Evolutionary conservation across 139 green algal species (phyloP).

Genomic region (Monoraphidium neglectum): DNA sequence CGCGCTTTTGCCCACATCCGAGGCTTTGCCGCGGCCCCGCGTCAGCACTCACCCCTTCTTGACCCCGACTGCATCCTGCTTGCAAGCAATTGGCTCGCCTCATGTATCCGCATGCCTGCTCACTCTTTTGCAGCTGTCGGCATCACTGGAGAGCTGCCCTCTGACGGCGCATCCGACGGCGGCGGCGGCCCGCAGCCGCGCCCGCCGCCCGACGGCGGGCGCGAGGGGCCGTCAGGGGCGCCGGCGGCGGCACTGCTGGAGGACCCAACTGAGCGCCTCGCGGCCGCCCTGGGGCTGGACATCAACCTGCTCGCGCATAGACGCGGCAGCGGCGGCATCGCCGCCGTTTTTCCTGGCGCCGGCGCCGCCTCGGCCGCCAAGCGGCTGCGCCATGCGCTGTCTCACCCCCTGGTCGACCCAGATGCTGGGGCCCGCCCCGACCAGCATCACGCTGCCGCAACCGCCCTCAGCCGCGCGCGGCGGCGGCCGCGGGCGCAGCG

Average conservation of each 20-base stretch:
- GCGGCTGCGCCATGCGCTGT: slow-evolving; percentile 18
- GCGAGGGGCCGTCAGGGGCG: too few species aligned
- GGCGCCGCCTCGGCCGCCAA: not conserved
- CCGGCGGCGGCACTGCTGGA: too few species aligned
- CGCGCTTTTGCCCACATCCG: too few species aligned
- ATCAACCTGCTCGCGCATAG: slow-evolving; percentile 23
- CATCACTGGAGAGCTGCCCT: slow-evolving; percentile 15
- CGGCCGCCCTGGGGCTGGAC: slow-evolving; percentile 18
- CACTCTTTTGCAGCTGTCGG: slow-evolving; percentile 16
- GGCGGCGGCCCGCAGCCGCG: not conserved
- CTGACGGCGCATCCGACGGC: not conserved
- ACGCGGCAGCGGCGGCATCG: not conserved
- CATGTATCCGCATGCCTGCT: not conserved
- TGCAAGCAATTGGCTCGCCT: not conserved
- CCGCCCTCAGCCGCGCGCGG: slow-evolving; percentile 1
- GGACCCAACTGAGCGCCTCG: slow-evolving; percentile 30
- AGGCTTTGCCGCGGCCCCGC: too few species aligned
- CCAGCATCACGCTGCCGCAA: slow-evolving; percentile 19
- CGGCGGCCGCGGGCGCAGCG: slow-evolving; percentile 16
- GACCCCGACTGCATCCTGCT: not conserved
- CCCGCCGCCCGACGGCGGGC: too few species aligned
- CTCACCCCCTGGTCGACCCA: slow-evolving; percentile 24
- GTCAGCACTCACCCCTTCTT: too few species aligned
- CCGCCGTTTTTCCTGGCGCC: not conserved
- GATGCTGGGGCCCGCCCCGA: not conserved